Evolutionary conservation across 176 grass and related monocot species (phyloP), one percentile per base, ranked within the genome.

Genomic region (Musa acuminata): DNA sequence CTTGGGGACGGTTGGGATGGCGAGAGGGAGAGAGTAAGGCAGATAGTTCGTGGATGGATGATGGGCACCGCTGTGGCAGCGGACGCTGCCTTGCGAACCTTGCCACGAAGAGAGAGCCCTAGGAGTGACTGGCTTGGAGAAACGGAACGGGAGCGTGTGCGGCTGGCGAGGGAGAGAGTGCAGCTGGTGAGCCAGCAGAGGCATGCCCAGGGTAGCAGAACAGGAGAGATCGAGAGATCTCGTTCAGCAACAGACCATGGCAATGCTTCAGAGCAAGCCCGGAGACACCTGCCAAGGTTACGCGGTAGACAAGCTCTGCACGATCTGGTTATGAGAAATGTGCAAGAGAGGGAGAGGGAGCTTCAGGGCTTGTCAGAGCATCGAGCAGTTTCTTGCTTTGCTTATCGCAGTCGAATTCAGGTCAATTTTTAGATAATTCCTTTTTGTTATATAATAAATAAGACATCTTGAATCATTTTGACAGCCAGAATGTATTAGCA

Each of bases 381-480:
- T 80, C 88, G 87, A 58, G 77, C 75, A 24, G 95, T 99, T 12
- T 85, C 88, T 0, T 78, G 80, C 12, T 99, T 99, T 67, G 85
- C 90, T 51, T 86, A 91, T 50, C 88, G 91, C 20, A 99, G 76
- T 71, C 95, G 95, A 71, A 99, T 99, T 79, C 95, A 99, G 95
- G 95, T 94, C 9, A 12, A 8, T 2, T 17, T 50, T 65, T 51
- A 49, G 13, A 69, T n/a, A 69, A 43, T 24, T 23, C 17, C 54
- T 52, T 16, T 51, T 48, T 0, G 0, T 51, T 53, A 75, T 71
- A 1, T 66, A 51, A 24, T 11, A 75, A 13, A 53, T 54, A 23
- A 22, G 3, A 2, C 52, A 64, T 64, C n/a, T 65, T 20, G 17
- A 8, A 1, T 20, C 58, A 43, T 62, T 10, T 65, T 65, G 63